Percentiles rank a stretch among this genome's conserved stretches.
phyloP scores from a whole-genome alignment of 257 asterid species.

The Leonotis leonurus region DNA sequence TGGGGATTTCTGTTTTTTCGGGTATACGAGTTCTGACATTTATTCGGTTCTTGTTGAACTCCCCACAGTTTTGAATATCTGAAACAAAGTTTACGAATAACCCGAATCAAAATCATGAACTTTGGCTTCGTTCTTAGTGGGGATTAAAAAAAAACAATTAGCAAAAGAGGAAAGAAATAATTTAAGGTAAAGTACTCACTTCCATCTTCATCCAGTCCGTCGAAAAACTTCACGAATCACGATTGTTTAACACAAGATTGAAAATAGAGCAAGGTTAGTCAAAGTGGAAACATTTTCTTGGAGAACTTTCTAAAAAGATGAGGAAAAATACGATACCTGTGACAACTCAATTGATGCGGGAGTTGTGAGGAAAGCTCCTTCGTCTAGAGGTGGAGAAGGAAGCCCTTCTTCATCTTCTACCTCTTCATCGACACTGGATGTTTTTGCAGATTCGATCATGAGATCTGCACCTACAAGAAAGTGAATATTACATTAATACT shows the following conservation, averaged over 20 bases:
- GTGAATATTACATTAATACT: not conserved
- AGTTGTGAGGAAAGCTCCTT: conserved; percentile 50
- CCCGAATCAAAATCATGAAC: conserved; percentile 34
- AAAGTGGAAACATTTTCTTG: not conserved
- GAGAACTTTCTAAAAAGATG: conserved; percentile 16
- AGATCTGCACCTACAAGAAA: conserved; percentile 24
- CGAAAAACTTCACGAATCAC: conserved; percentile 55
- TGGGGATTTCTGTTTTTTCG: conserved; percentile 26
- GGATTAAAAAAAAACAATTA: conserved; percentile 54
- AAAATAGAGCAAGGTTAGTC: conserved; percentile 25
- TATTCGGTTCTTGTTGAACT: conserved; percentile 57
- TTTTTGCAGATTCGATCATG: conserved; percentile 53
- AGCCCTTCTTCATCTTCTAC: conserved; percentile 52
- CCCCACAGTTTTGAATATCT: conserved; percentile 78
- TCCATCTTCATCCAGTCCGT: conserved; percentile 89
- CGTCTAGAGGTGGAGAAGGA: conserved; percentile 85
- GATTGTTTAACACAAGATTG: conserved; percentile 19
- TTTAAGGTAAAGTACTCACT: conserved; percentile 55
- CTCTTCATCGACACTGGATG: conserved; percentile 35
- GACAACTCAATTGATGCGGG: conserved; percentile 56
- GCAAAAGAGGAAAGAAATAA: conserved; percentile 31
- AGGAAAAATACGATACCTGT: conserved; percentile 31
- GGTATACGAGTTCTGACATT: conserved; percentile 49
- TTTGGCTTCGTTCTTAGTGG: conserved; percentile 34
- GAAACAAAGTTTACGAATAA: conserved; percentile 29